Evolutionary conservation across 2,329 filamentous ascomycete species (phyloP), one percentile per base, ranked within the genome.

Genomic region (Cladosporium sp.): DNA sequence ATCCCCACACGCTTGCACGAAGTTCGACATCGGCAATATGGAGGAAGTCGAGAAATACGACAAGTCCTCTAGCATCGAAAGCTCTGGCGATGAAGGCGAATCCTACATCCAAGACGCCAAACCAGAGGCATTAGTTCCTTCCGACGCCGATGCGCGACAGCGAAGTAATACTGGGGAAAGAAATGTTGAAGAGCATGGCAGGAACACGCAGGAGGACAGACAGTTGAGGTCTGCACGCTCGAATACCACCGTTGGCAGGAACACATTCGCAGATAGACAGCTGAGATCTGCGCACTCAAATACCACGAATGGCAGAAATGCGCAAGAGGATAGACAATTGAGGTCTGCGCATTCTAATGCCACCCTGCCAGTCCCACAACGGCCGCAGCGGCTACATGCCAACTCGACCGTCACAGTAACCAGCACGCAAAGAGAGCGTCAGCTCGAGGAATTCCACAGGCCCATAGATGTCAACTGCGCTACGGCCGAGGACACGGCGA

Each of bases 311-410:
- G 15, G 36, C 36, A 39, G 36, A 15, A 39, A n/a, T 5, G 17
- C 17, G 13, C 3, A 3, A 7, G 36, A 13, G 3, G 36, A 19
- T 15, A 39, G 15, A 39, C 3, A 19, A 17, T 19, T 19, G 17
- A 39, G 36, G 15, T 39, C 36, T 39, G 15, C 36, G 3, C 15
- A 39, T 2, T 39, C 36, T n/a, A 39, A 19, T n/a, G 13, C 13
- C 36, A 12, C 15, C 28, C 28, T 32, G 8, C 8, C 28, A 32
- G 8, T 32, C 9, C 28, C 28, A 32, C 19, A 13, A 34, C 39
- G 52, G 17, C 32, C 52, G 34, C 52, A 55, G 32, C 52, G 52
- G n/a, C 52, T 55, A 17, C 52, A 55, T 15, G 40, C 40, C 19
- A 47, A 37, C 20, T 55, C 52, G 4, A 37, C 19, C 15, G 52